Evolutionary conservation across 2,329 filamentous ascomycete genomes (phyloP).

Genomic region (Aspergillus floridensis): DNA sequence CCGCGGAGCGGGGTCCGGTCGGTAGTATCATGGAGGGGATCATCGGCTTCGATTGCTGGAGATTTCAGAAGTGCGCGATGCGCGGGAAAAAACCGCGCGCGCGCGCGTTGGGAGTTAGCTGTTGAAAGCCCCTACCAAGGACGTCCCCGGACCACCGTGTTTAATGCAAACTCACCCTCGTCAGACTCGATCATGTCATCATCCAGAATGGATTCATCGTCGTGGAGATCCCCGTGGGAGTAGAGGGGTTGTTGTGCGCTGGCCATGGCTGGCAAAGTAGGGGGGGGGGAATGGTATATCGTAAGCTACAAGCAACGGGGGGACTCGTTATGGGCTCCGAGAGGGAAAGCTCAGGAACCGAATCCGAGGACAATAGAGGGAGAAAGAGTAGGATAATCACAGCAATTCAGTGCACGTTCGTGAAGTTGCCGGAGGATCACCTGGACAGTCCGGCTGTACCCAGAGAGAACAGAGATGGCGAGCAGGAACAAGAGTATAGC

Average conservation of each 20-base stretch:
- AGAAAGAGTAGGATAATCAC: conserved; percentile 3
- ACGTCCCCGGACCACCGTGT: not conserved
- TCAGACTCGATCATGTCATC: conserved; percentile 76
- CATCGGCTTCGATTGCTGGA: conserved; percentile 83
- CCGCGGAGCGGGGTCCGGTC: conserved; percentile 79
- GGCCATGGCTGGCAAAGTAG: conserved; percentile 28
- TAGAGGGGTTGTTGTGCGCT: conserved; percentile 43
- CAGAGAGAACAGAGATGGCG: not conserved
- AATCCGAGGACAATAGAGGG: conserved; percentile 8
- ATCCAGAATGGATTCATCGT: conserved; percentile 61
- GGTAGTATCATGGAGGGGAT: conserved; percentile 68
- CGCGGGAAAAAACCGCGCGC: not conserved
- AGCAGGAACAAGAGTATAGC: not conserved
- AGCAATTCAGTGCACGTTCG: conserved; percentile 16
- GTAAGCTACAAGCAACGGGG: not conserved
- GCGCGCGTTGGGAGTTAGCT: not conserved
- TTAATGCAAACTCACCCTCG: conserved; percentile 57
- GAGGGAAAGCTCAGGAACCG: not conserved
- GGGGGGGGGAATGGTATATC: conserved; percentile 5
- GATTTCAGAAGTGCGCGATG: not conserved
- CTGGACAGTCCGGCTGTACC: conserved; percentile 8
- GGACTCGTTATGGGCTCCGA: too few relatives aligned
- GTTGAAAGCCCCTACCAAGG: not conserved
- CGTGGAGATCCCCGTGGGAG: conserved; percentile 58
- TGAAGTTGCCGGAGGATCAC: not conserved